Evolutionary conservation across 2,329 filamentous ascomycete species (phyloP), one percentile per base, ranked within the genome.

Genomic region (Penicillium rolfsii): DNA sequence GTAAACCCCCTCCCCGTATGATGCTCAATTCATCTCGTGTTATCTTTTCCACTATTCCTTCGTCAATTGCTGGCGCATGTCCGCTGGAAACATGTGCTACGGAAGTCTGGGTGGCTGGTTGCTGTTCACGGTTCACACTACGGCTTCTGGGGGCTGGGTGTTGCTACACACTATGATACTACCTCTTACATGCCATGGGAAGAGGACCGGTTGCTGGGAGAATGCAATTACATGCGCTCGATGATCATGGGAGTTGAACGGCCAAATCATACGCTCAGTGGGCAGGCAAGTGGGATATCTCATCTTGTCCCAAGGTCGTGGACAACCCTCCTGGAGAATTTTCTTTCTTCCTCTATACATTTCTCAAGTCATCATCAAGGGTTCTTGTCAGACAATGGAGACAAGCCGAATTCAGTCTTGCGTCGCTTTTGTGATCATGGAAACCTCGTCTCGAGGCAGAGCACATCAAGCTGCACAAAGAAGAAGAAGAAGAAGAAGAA

Each of bases 1-100:
- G 91, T 87, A 35, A n/a, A 16, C 50, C 36, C 49, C 30, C 41
- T 36, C 52, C 28, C 49, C 61, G 19, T 59, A 22, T 4, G 7
- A 40, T 52, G 33, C 22, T 52, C n/a, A 19, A 26, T 67, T 70
- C 65, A 67, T 66, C 64, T 67, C 5, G 12, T 8, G 28, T 56
- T 61, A 63, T 70, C 30, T 56, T 40, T 40, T 61, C 43, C 53
- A 70, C 30, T 56, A 38, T 40, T 61, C 43, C 53, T 33, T 57
- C 19, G 59, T 43, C 59, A 50, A 55, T 58, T 43, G 35, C 49
- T 50, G 41, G 52, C 46, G 57, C 30, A 46, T 57, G 59, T 58
- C 24, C 62, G 57, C 61, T 56, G 40, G 40, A 19, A 11, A 22
- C 64, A 45, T 56, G 36, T 28, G 45, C 52, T 53, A 49, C 40